Percentiles rank a stretch among this genome's conserved stretches.
phyloP scores from a whole-genome alignment of 2,329 filamentous ascomycete genomes.

The Penicillium paneum region DNA sequence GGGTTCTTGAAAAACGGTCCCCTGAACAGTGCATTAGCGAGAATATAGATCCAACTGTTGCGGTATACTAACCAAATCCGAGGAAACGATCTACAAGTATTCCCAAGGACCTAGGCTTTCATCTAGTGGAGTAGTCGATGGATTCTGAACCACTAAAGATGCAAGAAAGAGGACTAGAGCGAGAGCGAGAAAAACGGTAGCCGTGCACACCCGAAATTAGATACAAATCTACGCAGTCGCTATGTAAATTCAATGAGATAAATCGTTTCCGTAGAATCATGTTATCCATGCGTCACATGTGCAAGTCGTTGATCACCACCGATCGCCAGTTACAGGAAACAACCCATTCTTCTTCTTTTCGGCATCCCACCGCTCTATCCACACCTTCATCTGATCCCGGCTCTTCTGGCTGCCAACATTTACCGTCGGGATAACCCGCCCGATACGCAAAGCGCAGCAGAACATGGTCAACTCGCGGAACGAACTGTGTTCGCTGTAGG shows the following conservation, averaged over 20 bases:
- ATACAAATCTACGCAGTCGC: background rate
- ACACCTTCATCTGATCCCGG: conserved; percentile 63
- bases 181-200: background rate
- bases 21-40: conserved; percentile 7
- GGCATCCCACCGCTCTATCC: conserved; percentile 62
- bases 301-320: conserved; percentile 23
- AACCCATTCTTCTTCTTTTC: conserved; percentile 63
- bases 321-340: conserved; percentile 45
- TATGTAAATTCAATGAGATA: background rate
- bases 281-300: background rate
- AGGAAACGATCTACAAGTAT: background rate
- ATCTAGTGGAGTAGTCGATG: background rate
- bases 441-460: conserved; percentile 79
- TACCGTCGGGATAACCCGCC: conserved; percentile 88
- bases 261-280: background rate
- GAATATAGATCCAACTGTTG: background rate
- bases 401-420: conserved; percentile 69
- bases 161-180: background rate
- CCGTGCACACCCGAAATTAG: background rate
- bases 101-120: background rate
- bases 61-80: background rate
- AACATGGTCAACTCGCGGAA: conserved; percentile 95
- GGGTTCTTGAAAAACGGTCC: background rate
- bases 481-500: conserved; percentile 92
- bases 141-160: background rate